A percentile compares a stretch with the other conserved stretches of the same genome.
phyloP scores from a whole-genome alignment of 2,329 filamentous ascomycete genomes.

The Sclerotinia borealis region DNA sequence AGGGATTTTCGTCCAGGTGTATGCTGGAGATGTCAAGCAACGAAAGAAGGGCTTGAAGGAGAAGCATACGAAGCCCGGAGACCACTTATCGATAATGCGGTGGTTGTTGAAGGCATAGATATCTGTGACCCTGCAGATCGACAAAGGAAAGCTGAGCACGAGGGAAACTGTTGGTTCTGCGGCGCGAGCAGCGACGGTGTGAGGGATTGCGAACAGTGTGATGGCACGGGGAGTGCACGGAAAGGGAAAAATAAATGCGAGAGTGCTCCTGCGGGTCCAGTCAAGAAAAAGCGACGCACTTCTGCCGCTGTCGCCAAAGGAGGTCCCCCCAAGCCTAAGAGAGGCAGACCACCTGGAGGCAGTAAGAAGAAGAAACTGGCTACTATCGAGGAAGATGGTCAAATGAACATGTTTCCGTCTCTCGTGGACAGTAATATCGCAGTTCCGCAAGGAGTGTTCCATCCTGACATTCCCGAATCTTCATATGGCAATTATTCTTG shows the following conservation, averaged over 20 bases:
- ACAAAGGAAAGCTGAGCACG: constrained; percentile 7
- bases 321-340: neutral
- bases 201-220: neutral
- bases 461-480: neutral
- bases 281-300: neutral
- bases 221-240: neutral
- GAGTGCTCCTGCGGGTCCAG: neutral
- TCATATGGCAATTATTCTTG: neutral
- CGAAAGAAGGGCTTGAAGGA: neutral
- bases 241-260: neutral
- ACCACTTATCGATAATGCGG: constrained; percentile 25
- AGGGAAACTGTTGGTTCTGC: constrained; percentile 14
- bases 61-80: constrained; percentile 19
- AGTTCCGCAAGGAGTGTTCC: neutral
- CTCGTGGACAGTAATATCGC: neutral
- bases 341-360: constrained; percentile 1
- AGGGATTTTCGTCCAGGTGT: constrained; percentile 2
- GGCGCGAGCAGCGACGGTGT: constrained; percentile 12
- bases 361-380: neutral
- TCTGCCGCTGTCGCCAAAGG: neutral
- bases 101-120: constrained; percentile 20
- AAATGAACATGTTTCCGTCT: neutral
- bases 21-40: constrained; percentile 28
- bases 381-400: neutral
- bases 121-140: constrained; percentile 15